phyloP scores from a whole-genome alignment of 345 rosid species.

The Gynandropsis gynandra region DNA sequence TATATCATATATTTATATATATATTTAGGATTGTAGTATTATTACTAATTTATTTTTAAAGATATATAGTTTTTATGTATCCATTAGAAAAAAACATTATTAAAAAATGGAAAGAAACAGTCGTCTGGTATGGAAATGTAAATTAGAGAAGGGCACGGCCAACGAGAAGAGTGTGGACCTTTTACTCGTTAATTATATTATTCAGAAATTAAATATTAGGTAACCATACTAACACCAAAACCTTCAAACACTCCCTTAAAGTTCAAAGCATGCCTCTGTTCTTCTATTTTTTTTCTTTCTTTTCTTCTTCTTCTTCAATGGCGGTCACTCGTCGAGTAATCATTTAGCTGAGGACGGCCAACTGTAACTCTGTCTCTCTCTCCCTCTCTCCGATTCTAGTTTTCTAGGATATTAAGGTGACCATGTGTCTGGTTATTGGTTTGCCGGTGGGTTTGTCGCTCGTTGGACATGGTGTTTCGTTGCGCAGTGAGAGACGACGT shows the following conservation, averaged over 20 bases:
- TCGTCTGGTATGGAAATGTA: neutral
- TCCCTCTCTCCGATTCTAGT: neutral
- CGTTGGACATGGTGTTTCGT: slow-evolving; percentile 1
- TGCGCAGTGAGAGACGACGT: slow-evolving; percentile 11
- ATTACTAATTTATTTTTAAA: too few species aligned
- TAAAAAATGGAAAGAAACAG: too few species aligned
- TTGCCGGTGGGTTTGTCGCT: slow-evolving; percentile 20
- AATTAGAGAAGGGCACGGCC: slow-evolving; percentile 25
- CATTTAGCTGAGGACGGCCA: neutral
- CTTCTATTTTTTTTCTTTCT: too few species aligned
- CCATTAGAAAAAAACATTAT: too few species aligned
- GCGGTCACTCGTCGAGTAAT: slow-evolving; percentile 15
- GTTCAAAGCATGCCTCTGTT: too few species aligned
- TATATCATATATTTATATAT: too few species aligned
- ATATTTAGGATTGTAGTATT: too few species aligned
- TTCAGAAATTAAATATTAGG: too few species aligned
- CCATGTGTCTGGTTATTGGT: slow-evolving; percentile 27
- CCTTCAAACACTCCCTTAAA: too few species aligned
- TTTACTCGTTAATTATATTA: too few species aligned
- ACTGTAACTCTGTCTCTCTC: neutral
- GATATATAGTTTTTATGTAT: too few species aligned
- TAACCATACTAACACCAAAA: too few species aligned
- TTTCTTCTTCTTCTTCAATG: slow-evolving; percentile 11
- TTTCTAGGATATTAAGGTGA: neutral
- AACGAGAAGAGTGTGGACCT: slow-evolving; percentile 28